Conservation (phyloP, 1,284 basidiomycete genomes). For the Sanghuangporus weigelae region DNA sequence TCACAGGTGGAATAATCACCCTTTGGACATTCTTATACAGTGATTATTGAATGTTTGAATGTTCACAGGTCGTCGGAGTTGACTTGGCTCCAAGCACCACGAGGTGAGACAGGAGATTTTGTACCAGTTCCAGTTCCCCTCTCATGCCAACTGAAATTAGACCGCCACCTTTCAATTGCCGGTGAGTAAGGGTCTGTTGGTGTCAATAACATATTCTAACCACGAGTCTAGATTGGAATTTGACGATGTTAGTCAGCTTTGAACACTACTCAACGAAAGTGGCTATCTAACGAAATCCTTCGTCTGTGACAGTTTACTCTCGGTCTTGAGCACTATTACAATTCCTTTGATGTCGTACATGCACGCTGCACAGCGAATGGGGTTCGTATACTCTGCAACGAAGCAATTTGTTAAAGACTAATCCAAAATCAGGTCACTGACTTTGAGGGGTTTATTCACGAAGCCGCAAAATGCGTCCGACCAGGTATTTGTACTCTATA, state of each 20-base stretch:
- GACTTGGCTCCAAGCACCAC: slow-evolving; percentile 18
- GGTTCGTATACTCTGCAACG: slow-evolving; percentile 3
- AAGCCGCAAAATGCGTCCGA: slow-evolving; percentile 17
- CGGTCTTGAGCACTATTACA: slow-evolving; percentile 19
- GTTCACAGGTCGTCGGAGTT: slow-evolving; percentile 17
- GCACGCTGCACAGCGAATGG: slow-evolving; percentile 18
- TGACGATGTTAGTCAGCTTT: slow-evolving; percentile 14
- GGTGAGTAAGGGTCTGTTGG: slow-evolving; percentile 6
- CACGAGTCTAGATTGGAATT: slow-evolving; percentile 14
- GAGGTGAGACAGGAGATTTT: slow-evolving; percentile 3
- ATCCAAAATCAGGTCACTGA: slow-evolving; percentile 14
- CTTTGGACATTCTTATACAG: background rate
- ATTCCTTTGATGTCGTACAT: slow-evolving; percentile 19
- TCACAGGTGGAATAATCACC: slow-evolving; percentile 7
- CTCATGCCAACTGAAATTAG: background rate
- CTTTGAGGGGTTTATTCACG: slow-evolving; percentile 18
- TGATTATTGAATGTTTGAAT: background rate
- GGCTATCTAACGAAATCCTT: background rate
- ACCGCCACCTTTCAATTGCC: slow-evolving; percentile 18
- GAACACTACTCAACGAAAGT: background rate
- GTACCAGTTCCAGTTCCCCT: background rate
- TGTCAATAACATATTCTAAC: background rate
- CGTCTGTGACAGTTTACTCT: slow-evolving; percentile 14
- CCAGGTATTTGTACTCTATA: slow-evolving; percentile 15
- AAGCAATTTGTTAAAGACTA: background rate